Evolutionary conservation across 108 stramenopile species (phyloP), one percentile per base, ranked within the genome.

Genomic region (Fragilaria crotonensis): DNA sequence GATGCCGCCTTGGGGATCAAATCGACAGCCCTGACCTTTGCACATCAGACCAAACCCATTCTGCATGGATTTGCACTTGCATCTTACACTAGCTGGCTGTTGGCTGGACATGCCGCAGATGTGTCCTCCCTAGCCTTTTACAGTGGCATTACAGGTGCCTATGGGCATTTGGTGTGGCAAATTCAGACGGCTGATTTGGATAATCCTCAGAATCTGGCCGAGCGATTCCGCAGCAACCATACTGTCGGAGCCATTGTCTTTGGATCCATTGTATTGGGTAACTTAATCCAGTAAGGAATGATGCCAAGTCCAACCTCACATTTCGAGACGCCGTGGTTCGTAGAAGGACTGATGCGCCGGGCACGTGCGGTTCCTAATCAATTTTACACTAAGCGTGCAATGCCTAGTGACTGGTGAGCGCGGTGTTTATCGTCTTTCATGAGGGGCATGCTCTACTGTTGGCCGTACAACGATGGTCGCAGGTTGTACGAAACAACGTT

Each of bases 1-100:
- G 97, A 98, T 72, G 66, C 66, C 44, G 77, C 75, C 48, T 63
- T 98, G 18, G 96, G 95, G 32, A 73, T 98, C 23, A 71, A 85
- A 57, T 91, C 89, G 36, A 93, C 96, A 19, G 95, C 96, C 0
- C 68, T 97, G 57, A 77, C 83, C 3, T 91, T 96, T 78, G 95
- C 95, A 20, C 82, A 81, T 11, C 44, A 80, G 56, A 89, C 86
- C 14, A 94, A 90, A 68, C 85, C 75, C 9, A 66, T 93, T 19
- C 51, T 89, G 27, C 68, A 79, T 30, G 76, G 51, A 14, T 75
- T 81, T 44, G 70, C 85, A 18, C 70, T 48, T 0, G 30, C 62
- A 25, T 64, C 86, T 0, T 77, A 64, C 57, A 30, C 48, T 4
- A 64, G 69, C 28, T 85, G 85, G 89, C 68, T 80, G 63, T 46